These are phyloP conservation scores for Gliomastix tumulicola DNA, from an alignment of 2,329 filamentous ascomycete genomes.

Conservation along the genomic window DNA sequence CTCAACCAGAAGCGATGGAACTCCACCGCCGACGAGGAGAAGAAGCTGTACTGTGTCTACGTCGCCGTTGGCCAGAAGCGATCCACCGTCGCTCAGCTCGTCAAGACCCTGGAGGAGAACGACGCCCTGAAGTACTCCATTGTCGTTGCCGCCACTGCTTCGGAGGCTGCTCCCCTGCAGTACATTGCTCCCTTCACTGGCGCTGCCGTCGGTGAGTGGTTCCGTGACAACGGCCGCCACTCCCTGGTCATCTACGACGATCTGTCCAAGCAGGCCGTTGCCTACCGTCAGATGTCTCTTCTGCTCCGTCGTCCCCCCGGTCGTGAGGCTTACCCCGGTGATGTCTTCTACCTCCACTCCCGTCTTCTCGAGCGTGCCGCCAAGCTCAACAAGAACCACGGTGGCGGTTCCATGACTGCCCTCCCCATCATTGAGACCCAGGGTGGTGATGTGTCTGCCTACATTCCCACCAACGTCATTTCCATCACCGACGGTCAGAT, in stretches of 20 bases:
- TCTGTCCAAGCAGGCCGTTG: slow-evolving; percentile 95
- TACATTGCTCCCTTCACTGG: slow-evolving; percentile 93
- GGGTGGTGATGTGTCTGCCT: slow-evolving; percentile 99
- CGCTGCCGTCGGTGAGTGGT: slow-evolving; percentile 59
- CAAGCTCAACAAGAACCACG: slow-evolving; percentile 90
- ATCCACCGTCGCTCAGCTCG: slow-evolving; percentile 97
- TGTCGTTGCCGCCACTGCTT: slow-evolving; percentile 91
- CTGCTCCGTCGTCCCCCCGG: slow-evolving; percentile 95
- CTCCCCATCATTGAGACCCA: slow-evolving; percentile 98
- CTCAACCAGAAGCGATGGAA: slow-evolving; percentile 99
- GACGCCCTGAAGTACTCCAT: slow-evolving; percentile 98
- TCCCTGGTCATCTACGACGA: slow-evolving; percentile 90
- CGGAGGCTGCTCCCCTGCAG: slow-evolving; percentile 91
- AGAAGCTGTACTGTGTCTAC: slow-evolving; percentile 99
- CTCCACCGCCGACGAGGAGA: slow-evolving; percentile 73
- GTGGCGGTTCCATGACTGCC: slow-evolving; percentile 93
- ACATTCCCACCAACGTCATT: slow-evolving; percentile 99
- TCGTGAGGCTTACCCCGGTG: slow-evolving; percentile 97
- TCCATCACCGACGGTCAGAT: slow-evolving; percentile 99
- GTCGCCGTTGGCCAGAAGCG: slow-evolving; percentile 99
- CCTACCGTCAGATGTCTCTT: slow-evolving; percentile 98
- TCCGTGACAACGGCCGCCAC: slow-evolving; percentile 82
- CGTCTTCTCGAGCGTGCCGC: slow-evolving; percentile 98
- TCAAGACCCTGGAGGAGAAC: slow-evolving; percentile 99
- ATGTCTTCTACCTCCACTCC: slow-evolving; percentile 99